Base-by-base conservation (phyloP, 1,139 yeast species). In the Ogataea hybrid region DNA sequence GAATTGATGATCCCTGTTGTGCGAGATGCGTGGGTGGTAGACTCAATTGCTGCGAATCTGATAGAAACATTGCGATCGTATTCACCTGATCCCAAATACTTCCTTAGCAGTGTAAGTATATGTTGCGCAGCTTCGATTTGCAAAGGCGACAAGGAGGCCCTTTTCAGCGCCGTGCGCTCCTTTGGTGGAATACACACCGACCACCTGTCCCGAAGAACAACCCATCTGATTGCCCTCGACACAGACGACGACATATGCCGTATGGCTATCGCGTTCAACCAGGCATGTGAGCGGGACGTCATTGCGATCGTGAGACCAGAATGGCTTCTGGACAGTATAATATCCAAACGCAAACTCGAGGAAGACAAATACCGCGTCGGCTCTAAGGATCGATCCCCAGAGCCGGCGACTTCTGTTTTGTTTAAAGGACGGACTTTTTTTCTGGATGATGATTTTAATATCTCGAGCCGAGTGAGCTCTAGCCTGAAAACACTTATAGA, bases 171-270 rank as follows among this genome's bases (percentile, higher is more conserved):
- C 0, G 81, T 84, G 0, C 62, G 75, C 25, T 83, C 86, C 0
- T 71, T 85, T 51, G 97, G 96, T 1, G 97, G 96, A 1, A 77
- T 74, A 37, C 81, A 70, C 56, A 65, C 79, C 42, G 83, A 81
- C 43, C 70, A 73, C n/a, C 63, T 89, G 27, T 79, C 87, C 8
- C 73, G 75, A 41, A 74, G 74, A 48, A 85, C 95, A 1, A 87
- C 97, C 0, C 97, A 90, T 67, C 70, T 88, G 37, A 68, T 90
- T 12, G 76, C 95, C 0, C 57, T 64, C 8, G 78, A 77, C 51
- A 58, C 73, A 21, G 64, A 75, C 25, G 82, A 82, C 48, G 81
- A 54, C 6, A 45, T 69, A 27, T 61, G 68, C 18, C 60, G 65
- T 25, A 51, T 62, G 28, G 69, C 70, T 1, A 65, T 71, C 1